Base-by-base conservation (phyloP, 306 rosid genomes). In the Prunus fruticosa region DNA sequence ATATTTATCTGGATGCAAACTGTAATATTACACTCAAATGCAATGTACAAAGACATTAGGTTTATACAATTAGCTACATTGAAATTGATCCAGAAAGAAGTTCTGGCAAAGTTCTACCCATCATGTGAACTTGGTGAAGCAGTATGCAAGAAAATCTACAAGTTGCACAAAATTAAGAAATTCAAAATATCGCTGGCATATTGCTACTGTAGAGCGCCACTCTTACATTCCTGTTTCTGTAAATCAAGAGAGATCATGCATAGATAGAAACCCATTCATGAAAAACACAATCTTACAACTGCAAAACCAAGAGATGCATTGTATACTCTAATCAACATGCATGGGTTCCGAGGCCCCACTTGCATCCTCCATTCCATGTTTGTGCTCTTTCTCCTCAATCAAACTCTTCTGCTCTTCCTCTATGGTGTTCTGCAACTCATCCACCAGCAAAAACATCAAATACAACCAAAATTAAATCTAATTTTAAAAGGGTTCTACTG, bases 371-470 rank as follows among this genome's bases (percentile, higher is more conserved):
- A 76, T 67, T 28, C 73, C 87, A 50, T 65, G 81, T 80, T 83
- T 87, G 28, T 64, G 82, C 82, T 84, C 91, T 63, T 87, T 80
- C 80, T 87, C 91, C 80, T 84, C 91, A 30, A 82, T 81, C 62
- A 93, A 78, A 79, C 73, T 89, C 89, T 86, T 93, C 74, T 91
- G 98, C 65, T 93, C 97, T 65, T 93, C 97, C 84, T 91, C 97
- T 76, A 93, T 91, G 0, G 97, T 91, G 74, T 78, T 89, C 78
- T 93, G 98, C 87, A 93, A 87, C 86, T 91, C 98, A 78, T 93
- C 97, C 84, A 93, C 98, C 97, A 89, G 86, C 25, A 80, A n/a
- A 41, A 78, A 75, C 67, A 54, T 51, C 69, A 57, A 71, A 27
- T 41, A 71, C 60, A 61, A 25, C 56, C n/a, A 4, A 52, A 58